Evolutionary conservation across 2,329 filamentous ascomycete species (phyloP).

Genomic region (Gaeumannomyces tritici): DNA sequence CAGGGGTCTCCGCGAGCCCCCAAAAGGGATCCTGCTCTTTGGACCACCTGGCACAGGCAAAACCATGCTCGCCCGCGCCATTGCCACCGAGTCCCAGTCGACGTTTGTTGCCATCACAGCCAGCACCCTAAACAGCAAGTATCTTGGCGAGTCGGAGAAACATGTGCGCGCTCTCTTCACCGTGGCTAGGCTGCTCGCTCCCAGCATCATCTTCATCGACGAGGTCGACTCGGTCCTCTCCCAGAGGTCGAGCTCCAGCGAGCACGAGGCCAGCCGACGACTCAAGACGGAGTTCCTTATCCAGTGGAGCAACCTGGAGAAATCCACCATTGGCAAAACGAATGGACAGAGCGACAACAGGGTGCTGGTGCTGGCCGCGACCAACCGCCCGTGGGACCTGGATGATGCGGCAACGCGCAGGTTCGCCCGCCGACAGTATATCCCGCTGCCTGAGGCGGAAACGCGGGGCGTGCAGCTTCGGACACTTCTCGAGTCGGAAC

Average conservation of each 20-base stretch:
- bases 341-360: conserved; percentile 59
- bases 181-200: conserved; percentile 79
- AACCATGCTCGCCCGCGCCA: conserved; percentile 91
- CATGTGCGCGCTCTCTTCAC: conserved; percentile 85
- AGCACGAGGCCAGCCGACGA: conserved; percentile 84
- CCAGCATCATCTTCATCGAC: conserved; percentile 96
- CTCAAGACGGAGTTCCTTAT: conserved; percentile 98
- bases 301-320: conserved; percentile 87
- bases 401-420: conserved; percentile 86
- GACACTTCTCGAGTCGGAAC: conserved; percentile 65
- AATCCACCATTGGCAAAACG: conserved; percentile 38
- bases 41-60: conserved; percentile 97
- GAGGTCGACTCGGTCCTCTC: conserved; percentile 94
- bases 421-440: conserved; percentile 92
- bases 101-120: conserved; percentile 97
- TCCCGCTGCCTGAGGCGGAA: conserved; percentile 78
- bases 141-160: conserved; percentile 92
- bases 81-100: conserved; percentile 87
- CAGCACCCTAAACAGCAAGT: conserved; percentile 90
- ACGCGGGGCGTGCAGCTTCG: conserved; percentile 72
- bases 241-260: conserved; percentile 69
- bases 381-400: conserved; percentile 95
- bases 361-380: conserved; percentile 88
- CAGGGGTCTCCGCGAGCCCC: conserved; percentile 88
- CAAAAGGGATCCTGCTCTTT: conserved; percentile 90